Percentiles rank a stretch among this genome's conserved stretches.
Conservation (phyloP, 2,329 filamentous ascomycete species). For the Penicillium sp. region DNA sequence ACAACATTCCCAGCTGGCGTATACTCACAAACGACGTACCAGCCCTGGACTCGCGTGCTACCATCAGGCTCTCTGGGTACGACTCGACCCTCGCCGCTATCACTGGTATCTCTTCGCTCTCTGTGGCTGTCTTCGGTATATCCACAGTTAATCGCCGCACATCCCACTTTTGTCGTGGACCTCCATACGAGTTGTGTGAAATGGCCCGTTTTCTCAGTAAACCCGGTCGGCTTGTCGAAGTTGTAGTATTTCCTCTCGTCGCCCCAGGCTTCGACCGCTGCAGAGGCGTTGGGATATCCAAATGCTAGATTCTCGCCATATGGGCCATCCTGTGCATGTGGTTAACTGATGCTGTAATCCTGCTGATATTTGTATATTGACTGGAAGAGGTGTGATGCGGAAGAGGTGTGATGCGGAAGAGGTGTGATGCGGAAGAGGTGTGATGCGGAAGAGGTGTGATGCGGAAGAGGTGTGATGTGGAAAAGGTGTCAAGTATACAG, state of each 20-base stretch:
- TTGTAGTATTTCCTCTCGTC: constrained; percentile 61
- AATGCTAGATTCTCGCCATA: constrained; percentile 76
- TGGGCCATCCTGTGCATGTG: constrained; percentile 53
- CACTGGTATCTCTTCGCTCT: neutral
- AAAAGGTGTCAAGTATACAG: no score
- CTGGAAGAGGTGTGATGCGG: no score
- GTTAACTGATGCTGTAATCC: neutral
- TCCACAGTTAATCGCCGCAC: constrained; percentile 49
- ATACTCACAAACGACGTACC: constrained; percentile 72
- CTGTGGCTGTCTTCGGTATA: constrained; percentile 31
- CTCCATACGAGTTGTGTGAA: constrained; percentile 76
- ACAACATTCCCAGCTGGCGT: constrained; percentile 66
- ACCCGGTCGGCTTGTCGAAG: constrained; percentile 58
- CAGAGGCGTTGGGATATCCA: constrained; percentile 63
- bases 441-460: no score
- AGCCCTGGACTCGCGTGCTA: constrained; percentile 49
- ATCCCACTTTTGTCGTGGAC: constrained; percentile 62
- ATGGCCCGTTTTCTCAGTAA: constrained; percentile 64
- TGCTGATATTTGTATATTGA: no score
- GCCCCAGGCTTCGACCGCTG: constrained; percentile 68
- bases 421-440: no score
- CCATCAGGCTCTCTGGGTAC: constrained; percentile 10
- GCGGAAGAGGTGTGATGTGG: no score
- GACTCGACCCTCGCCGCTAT: neutral
- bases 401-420: no score